These are phyloP conservation scores for Nothophaeocryptopus gaeumannii DNA, from an alignment of 2,329 filamentous ascomycete species.

Conservation along the genomic window DNA sequence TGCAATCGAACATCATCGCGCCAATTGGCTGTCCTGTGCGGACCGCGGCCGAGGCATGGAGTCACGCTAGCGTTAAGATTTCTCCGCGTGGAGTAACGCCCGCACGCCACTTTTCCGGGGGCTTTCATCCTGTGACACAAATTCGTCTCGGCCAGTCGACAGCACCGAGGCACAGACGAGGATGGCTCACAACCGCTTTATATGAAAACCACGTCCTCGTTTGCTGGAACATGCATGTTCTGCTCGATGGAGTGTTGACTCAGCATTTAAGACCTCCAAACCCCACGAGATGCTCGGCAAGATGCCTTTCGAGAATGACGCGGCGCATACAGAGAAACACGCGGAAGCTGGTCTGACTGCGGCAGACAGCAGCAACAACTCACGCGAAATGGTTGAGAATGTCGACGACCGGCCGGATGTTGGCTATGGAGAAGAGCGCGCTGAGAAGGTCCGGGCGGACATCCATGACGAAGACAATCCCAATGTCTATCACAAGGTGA, in stretches of 20 bases:
- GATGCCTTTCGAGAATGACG: too few relatives aligned
- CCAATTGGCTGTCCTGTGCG: slow-evolving; percentile 7
- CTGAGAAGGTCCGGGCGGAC: neutral
- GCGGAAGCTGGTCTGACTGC: slow-evolving; percentile 7
- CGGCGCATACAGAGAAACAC: slow-evolving; percentile 4
- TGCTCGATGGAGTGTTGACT: neutral
- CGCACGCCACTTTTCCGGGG: slow-evolving; percentile 9
- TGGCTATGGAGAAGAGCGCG: slow-evolving; percentile 18
- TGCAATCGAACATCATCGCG: neutral
- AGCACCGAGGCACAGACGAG: slow-evolving; percentile 12
- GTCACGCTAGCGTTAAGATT: slow-evolving; percentile 7
- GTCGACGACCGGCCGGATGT: neutral
- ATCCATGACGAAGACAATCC: slow-evolving; percentile 18
- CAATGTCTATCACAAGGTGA: slow-evolving; percentile 20
- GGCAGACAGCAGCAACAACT: slow-evolving; percentile 10
- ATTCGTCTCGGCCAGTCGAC: neutral
- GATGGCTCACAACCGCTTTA: slow-evolving; percentile 3
- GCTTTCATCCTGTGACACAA: slow-evolving; percentile 5
- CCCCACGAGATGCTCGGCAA: too few relatives aligned
- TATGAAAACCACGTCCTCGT: neutral
- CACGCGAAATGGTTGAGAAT: slow-evolving; percentile 11
- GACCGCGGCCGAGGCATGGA: slow-evolving; percentile 2
- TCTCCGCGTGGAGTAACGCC: slow-evolving; percentile 7
- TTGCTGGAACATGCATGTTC: neutral
- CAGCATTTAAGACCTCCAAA: too few relatives aligned